A percentile compares a stretch with the other conserved stretches of the same genome.
phyloP scores from a whole-genome alignment of 2,329 filamentous ascomycete species.

The Fusarium camptoceras region DNA sequence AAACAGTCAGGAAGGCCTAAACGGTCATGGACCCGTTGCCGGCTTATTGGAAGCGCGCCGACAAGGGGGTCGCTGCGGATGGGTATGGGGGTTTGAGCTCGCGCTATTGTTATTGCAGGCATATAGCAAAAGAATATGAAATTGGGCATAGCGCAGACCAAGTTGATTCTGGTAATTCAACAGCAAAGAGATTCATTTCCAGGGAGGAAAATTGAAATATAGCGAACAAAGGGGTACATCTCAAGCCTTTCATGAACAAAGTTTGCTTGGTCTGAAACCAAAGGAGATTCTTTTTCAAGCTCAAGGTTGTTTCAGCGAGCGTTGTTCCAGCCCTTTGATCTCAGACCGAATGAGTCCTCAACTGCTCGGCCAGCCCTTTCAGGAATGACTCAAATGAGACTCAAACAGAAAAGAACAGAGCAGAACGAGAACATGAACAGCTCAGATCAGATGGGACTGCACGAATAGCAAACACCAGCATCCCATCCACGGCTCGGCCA shows the following conservation, averaged over 20 bases:
- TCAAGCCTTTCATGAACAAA: neutral
- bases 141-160: constrained; percentile 38
- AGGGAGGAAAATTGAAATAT: constrained; percentile 17
- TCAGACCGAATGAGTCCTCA: constrained; percentile 11
- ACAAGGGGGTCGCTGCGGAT: constrained; percentile 32
- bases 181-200: constrained; percentile 22
- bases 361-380: constrained; percentile 30
- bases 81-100: constrained; percentile 34
- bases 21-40: constrained; percentile 43
- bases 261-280: constrained; percentile 13
- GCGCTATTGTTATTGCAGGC: constrained; percentile 46
- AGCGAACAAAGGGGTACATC: constrained; percentile 29
- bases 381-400: constrained; percentile 27
- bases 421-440: constrained; percentile 1
- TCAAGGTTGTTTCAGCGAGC: constrained; percentile 21
- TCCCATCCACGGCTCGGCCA: constrained; percentile 33
- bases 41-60: constrained; percentile 43
- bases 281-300: constrained; percentile 9
- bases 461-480: constrained; percentile 21
- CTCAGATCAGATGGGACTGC: constrained; percentile 27
- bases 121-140: constrained; percentile 40
- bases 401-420: constrained; percentile 21
- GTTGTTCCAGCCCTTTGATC: constrained; percentile 16
- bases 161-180: constrained; percentile 16
- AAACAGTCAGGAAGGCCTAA: constrained; percentile 36